These are phyloP conservation scores for Achaetomium macrosporum DNA, from an alignment of 2,329 filamentous ascomycete species.

Conservation along the genomic window DNA sequence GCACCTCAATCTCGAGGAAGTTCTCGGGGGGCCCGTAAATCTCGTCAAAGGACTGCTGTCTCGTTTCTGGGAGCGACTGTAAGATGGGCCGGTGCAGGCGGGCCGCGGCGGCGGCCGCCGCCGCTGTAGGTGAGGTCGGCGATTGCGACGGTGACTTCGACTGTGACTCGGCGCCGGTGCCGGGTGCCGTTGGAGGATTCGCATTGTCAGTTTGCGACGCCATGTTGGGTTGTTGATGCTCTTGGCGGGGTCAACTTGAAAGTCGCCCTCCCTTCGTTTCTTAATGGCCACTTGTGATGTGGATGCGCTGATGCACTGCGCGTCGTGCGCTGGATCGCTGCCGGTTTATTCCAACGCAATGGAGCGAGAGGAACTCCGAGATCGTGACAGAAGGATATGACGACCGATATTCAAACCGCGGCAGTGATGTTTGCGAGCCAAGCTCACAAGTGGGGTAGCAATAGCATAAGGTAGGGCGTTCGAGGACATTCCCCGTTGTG, in stretches of 20 bases:
- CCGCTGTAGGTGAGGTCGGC: constrained; percentile 23
- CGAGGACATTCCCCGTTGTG: background rate
- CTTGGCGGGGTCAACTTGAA: background rate
- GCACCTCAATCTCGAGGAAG: constrained; percentile 97
- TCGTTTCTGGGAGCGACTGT: constrained; percentile 64
- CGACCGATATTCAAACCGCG: too few species aligned
- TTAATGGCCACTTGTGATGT: background rate
- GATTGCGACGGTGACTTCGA: background rate
- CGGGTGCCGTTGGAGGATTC: background rate
- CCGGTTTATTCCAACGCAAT: background rate
- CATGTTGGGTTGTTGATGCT: constrained; percentile 35
- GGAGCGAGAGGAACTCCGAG: background rate
- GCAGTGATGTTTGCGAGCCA: background rate
- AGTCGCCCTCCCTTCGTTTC: background rate
- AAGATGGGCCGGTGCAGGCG: constrained; percentile 49
- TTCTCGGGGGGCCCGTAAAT: constrained; percentile 98
- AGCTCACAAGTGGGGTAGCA: background rate
- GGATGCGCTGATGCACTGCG: constrained; percentile 1
- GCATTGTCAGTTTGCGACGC: constrained; percentile 33
- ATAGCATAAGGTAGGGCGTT: background rate
- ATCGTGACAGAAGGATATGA: background rate
- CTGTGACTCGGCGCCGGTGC: constrained; percentile 14
- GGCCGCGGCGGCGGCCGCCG: constrained; percentile 28
- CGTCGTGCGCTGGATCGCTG: background rate
- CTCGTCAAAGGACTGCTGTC: constrained; percentile 95